Evolutionary conservation across 306 rosid genomes (phyloP), one percentile per base, ranked within the genome.

Genomic region (Corylus avellana): DNA sequence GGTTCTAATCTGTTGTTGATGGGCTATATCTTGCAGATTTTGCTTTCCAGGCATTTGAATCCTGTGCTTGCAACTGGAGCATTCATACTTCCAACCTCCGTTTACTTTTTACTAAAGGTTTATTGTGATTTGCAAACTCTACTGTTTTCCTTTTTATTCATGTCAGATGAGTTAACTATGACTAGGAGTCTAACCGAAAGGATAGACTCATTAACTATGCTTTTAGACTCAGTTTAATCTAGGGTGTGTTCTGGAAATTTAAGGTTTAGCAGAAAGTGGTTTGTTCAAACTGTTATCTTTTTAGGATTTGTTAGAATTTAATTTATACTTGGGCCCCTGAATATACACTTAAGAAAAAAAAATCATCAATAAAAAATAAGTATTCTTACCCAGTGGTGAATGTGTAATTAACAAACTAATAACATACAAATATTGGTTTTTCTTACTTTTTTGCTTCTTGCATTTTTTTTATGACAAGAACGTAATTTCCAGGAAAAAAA

Each of bases 51-150:
- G 83, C 78, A 83, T 87, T 85, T 93, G 82, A 83, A 82, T 77
- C 98, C 93, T 2, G 75, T 84, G 75, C 88, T 91, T 86, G 97
- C 98, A 46, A 87, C 96, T 75, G 99, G 97, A 84, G 99, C 97
- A 79, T 87, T 96, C 74, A 27, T 91, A 56, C 75, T 96, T 84
- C 99, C 99, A 27, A 77, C 96, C 82, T 96, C 99, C 12, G 27
- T 86, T 56, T 93, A 96, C 97, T 90, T 96, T 84, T 48, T 89
- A 61, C 82, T 90, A 81, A 96, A 96, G 99, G 99, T 95, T 49
- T 78, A 81, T 46, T 71, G 12, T 25, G 7, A 0, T 7, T 47
- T 67, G 72, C 16, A 67, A 39, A 68, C 57, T 84, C 78, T 32
- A 12, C 68, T 66, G 56, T 64, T 82, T 79, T 72, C 37, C 32